These are phyloP conservation scores for Mycena latifolia DNA, from an alignment of 768 basidiomycete genomes.

Conservation along the genomic window DNA sequence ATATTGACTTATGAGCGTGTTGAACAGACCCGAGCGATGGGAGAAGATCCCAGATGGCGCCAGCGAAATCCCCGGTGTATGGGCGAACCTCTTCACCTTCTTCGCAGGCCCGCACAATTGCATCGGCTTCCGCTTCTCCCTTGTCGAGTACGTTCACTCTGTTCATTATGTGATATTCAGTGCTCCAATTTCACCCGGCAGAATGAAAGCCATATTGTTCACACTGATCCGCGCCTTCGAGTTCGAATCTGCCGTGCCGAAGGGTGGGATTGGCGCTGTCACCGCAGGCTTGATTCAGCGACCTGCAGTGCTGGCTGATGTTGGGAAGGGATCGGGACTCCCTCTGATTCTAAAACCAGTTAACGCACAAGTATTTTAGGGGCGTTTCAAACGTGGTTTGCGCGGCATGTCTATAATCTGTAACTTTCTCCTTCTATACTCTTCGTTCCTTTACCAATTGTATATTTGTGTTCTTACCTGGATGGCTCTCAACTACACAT, in stretches of 20 bases:
- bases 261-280: background rate
- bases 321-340: background rate
- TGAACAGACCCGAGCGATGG: conserved; percentile 78
- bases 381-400: no score
- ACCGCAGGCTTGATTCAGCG: background rate
- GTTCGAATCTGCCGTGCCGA: conserved; percentile 45
- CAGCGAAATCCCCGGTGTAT: conserved; percentile 66
- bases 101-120: conserved; percentile 57
- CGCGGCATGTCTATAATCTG: no score
- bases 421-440: no score
- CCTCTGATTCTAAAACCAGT: conserved; percentile 8
- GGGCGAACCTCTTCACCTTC: conserved; percentile 71
- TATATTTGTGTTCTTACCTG: no score
- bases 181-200: background rate
- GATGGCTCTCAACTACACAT: no score
- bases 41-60: conserved; percentile 57
- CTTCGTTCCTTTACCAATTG: no score
- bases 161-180: no score
- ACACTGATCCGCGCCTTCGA: conserved; percentile 55
- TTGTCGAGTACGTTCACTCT: conserved; percentile 20
- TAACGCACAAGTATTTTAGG: background rate
- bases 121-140: conserved; percentile 20
- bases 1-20: no score
- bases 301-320: background rate
- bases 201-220: conserved; percentile 11